Evolutionary conservation across 495 filamentous ascomycete genomes (phyloP), one percentile per base, ranked within the genome.

Genomic region (Xylaria castorea): DNA sequence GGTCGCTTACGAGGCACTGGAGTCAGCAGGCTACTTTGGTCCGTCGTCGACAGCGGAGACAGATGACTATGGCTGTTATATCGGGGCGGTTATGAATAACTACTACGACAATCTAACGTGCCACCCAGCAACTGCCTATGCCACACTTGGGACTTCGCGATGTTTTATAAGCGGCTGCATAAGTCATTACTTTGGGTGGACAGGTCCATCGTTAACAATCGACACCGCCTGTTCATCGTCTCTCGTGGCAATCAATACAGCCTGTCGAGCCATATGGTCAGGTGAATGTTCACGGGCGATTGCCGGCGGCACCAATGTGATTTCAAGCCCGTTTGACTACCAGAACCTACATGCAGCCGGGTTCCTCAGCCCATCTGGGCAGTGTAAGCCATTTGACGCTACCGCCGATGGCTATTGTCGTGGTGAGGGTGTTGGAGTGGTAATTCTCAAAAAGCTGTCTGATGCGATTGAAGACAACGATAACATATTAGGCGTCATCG

Each of bases 371-470:
- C 77, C 79, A 1, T 80, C 82, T 1, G 78, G 78, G 2, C 69
- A 73, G 9, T 78, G 74, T 32, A 73, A 75, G 30, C 71, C 77
- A 5, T 80, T 78, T 27, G 87, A 89, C 73, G 80, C 81, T 0
- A 25, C 68, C 0, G 90, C 88, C 2, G 81, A 90, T 76, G 90
- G 90, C 1, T 92, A 89, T 77, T 88, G 77, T 0, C 81, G 89
- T 8, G 91, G 80, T 5, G 90, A 92, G 68, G 89, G 83, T 6
- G 71, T 89, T 12, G 82, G 74, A 34, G 78, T 80, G 1, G 40
- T 90, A 1, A 76, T 83, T 12, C 51, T 92, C 3, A 92, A 91
- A 73, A 73, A 70, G 6, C 78, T 90, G 0, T 63, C 58, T 3
- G 80, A 85, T 51, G 90, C 84, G 0, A 22, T 85, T 7, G 65